Base-by-base conservation (phyloP, 106 monocot species). In the Agapanthus africanus region DNA sequence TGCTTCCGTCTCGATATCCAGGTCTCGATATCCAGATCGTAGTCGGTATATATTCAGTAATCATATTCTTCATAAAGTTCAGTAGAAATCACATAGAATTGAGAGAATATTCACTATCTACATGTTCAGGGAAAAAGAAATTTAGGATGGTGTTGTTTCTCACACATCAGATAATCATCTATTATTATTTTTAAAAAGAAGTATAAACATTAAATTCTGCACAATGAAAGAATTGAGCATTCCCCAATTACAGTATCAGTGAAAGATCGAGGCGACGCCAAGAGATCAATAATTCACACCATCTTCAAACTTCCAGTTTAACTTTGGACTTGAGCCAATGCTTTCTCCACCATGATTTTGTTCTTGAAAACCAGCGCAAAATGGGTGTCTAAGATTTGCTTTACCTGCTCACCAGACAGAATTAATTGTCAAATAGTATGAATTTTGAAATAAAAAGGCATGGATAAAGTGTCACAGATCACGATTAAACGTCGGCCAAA, bases 281-380 rank as follows among this genome's bases (percentile, higher is more conserved):
- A n/a, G 15, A 47, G 15, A 4, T 47, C n/a, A 47, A 47, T 47
- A 16, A 7, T 47, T 47, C 9, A 56, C 28, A 56, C 11, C 13
- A 56, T 44, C 44, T 44, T 14, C 44, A 44, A 9, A 14, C 44
- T 44, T 44, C 44, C 1, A 40, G 44, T 44, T n/a, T 9, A 44
- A 44, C 57, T 59, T 59, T 23, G 63, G n/a, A 6, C 31, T 50
- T 50, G 71, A 40, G 23, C 4, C 16, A 42, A 28, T 23, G 18
- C 41, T 34, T 72, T 72, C 61, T 72, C 71, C 34, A 72, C n/a
- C 41, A 72, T 42, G 38, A 21, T 34, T 31, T 28, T 72, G n/a
- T 46, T 35, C 71, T 72, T 38, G 31, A 72, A 72, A 41, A 59
- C 62, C 34, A 72, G 11, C 18, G 62, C 32, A 41, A 28, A 60